phyloP scores from a whole-genome alignment of 257 asterid genomes.

The Solanum chaucha region DNA sequence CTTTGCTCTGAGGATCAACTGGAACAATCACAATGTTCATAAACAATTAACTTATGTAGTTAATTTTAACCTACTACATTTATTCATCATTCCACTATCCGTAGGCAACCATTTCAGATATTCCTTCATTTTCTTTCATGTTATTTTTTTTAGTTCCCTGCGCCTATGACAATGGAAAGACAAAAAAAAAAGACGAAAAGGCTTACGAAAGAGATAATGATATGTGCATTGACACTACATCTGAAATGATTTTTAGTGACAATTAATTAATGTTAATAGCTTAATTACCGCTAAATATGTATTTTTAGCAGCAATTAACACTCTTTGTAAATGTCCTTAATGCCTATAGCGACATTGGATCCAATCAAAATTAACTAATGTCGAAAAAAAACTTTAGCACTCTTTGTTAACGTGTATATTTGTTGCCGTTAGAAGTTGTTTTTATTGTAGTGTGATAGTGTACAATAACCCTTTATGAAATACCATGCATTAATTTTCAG shows the following conservation, averaged over 20 bases:
- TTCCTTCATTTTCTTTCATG: neutral
- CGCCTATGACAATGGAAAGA: neutral
- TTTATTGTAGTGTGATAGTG: neutral
- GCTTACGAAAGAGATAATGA: neutral
- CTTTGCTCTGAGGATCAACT: neutral
- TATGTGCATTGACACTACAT: neutral
- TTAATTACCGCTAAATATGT: neutral
- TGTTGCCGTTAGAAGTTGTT: too few relatives aligned
- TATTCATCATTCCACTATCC: neutral
- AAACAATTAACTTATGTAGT: neutral
- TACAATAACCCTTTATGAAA: neutral
- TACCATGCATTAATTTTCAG: neutral
- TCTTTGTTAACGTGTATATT: neutral
- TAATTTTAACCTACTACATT: neutral
- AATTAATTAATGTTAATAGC: neutral
- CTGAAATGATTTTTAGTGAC: neutral
- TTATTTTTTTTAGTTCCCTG: neutral
- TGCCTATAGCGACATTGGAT: neutral
- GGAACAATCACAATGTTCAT: neutral
- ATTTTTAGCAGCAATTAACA: neutral
- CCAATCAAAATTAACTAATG: neutral
- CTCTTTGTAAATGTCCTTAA: neutral
- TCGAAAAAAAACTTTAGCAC: neutral
- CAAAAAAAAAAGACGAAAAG: neutral
- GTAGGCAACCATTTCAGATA: neutral